A percentile compares a stretch with the other conserved stretches of the same genome.
Conservation (phyloP, 257 asterid genomes). For the Schizonepeta tenuifolia region DNA sequence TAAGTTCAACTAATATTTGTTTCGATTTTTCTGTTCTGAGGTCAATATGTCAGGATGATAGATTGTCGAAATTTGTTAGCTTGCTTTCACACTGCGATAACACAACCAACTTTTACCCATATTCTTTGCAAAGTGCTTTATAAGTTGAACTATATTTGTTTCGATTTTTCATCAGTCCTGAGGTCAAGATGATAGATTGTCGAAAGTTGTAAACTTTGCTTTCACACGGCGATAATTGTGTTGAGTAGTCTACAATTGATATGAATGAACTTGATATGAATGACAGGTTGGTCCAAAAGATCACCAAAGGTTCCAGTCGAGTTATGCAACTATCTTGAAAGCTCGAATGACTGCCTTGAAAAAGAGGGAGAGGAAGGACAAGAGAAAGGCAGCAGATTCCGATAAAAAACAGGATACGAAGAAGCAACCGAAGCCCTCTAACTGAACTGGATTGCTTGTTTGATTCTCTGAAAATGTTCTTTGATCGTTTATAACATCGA, state of each 20-base stretch:
- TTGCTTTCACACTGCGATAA: neutral
- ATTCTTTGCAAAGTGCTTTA: slow-evolving; percentile 1
- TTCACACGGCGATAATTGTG: neutral
- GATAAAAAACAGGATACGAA: slow-evolving; percentile 63
- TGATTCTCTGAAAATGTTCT: neutral
- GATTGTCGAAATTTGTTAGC: neutral
- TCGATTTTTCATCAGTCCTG: neutral
- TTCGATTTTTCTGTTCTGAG: neutral
- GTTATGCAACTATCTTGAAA: slow-evolving; percentile 86
- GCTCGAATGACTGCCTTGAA: slow-evolving; percentile 90
- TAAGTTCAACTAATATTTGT: slow-evolving; percentile 3
- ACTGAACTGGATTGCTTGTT: slow-evolving; percentile 26
- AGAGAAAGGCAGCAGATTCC: slow-evolving; percentile 67
- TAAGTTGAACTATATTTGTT: slow-evolving; percentile 3
- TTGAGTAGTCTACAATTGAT: neutral
- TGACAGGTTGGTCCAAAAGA: slow-evolving; percentile 85
- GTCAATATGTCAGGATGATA: neutral
- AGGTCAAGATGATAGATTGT: neutral
- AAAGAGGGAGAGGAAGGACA: slow-evolving; percentile 95
- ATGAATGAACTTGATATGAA: slow-evolving; percentile 28
- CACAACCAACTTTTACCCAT: neutral
- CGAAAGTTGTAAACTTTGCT: neutral
- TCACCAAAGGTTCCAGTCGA: slow-evolving; percentile 85
- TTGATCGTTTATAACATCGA: neutral
- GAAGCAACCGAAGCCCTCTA: slow-evolving; percentile 46